A percentile compares a stretch with the other conserved stretches of the same genome.
These are phyloP conservation scores for Ceriops zippeliana DNA, from an alignment of 345 rosid species.

Conservation along the genomic window DNA sequence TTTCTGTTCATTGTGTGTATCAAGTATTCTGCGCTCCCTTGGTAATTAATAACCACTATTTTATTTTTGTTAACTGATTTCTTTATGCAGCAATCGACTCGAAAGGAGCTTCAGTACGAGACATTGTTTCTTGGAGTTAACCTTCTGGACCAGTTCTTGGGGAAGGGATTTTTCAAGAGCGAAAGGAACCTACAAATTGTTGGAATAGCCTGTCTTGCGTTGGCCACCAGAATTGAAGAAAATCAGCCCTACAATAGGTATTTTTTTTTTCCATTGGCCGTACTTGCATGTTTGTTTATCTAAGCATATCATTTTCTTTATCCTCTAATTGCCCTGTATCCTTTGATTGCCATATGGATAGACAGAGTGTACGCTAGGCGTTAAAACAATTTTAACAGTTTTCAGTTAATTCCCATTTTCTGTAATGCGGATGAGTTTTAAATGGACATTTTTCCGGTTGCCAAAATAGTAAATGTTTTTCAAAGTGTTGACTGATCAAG, in stretches of 20 bases:
- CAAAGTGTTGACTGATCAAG: too few relatives aligned
- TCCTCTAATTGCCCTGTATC: too few relatives aligned
- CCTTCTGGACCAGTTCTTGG: slow-evolving; percentile 75
- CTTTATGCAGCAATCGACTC: slow-evolving; percentile 53
- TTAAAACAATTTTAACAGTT: too few relatives aligned
- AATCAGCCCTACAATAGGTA: slow-evolving; percentile 82
- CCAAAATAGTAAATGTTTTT: too few relatives aligned
- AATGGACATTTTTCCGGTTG: too few relatives aligned
- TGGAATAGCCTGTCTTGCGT: slow-evolving; percentile 75
- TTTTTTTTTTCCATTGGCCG: not conserved
- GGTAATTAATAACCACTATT: not conserved
- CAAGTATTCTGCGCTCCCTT: not conserved
- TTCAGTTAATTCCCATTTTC: not conserved
- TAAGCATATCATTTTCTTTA: too few relatives aligned
- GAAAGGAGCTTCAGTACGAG: slow-evolving; percentile 61
- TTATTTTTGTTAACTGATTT: slow-evolving; percentile 12
- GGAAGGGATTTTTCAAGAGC: slow-evolving; percentile 65
- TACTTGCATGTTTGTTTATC: too few relatives aligned
- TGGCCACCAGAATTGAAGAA: slow-evolving; percentile 89
- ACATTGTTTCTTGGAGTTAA: slow-evolving; percentile 72
- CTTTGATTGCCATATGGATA: too few relatives aligned
- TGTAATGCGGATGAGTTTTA: not conserved
- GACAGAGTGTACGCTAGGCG: too few relatives aligned
- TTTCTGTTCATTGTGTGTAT: not conserved
- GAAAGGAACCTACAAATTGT: slow-evolving; percentile 58